A percentile compares a stretch with the other conserved stretches of the same genome.
Conservation (phyloP, 371 early-diverging fungal genomes). For the Mucor racemosus region DNA sequence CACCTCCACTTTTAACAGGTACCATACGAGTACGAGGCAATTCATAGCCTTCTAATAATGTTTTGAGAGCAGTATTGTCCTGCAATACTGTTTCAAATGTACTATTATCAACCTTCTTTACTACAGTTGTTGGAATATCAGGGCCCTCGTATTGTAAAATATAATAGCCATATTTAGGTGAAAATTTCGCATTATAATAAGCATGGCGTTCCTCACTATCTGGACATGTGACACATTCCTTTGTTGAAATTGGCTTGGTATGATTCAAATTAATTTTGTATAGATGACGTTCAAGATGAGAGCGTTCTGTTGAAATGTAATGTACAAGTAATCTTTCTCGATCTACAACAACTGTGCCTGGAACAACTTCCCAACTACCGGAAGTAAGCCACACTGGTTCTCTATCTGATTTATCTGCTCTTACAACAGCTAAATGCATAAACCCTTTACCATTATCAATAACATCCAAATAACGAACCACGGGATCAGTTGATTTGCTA, state of each 20-base stretch:
- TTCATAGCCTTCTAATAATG: slow-evolving; percentile 45
- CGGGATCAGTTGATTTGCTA: slow-evolving; percentile 23
- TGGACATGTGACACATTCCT: slow-evolving; percentile 38
- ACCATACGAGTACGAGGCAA: slow-evolving; percentile 63
- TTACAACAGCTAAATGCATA: slow-evolving; percentile 80
- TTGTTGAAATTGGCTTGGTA: slow-evolving; percentile 25
- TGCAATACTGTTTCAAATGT: slow-evolving; percentile 59
- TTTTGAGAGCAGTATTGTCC: slow-evolving; percentile 55
- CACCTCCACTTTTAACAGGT: slow-evolving; percentile 57
- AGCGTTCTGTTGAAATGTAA: slow-evolving; percentile 71
- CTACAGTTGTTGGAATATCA: slow-evolving; percentile 77
- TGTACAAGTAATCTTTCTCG: slow-evolving; percentile 56
- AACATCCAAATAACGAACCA: slow-evolving; percentile 76
- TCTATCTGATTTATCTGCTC: slow-evolving; percentile 20
- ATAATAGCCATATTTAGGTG: slow-evolving; percentile 73
- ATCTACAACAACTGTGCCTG: slow-evolving; percentile 63
- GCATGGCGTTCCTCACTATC: slow-evolving; percentile 50
- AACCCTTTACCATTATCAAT: slow-evolving; percentile 74
- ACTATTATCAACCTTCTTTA: slow-evolving; percentile 54
- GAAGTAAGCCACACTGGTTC: slow-evolving; percentile 72
- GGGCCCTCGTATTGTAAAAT: slow-evolving; percentile 82
- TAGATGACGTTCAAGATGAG: slow-evolving; percentile 76
- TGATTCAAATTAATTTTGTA: slow-evolving; percentile 46
- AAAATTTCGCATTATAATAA: slow-evolving; percentile 73
- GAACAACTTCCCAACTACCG: slow-evolving; percentile 85